Conservation (phyloP, 1,284 basidiomycete species). For the Cryptococcus wingfieldii region DNA sequence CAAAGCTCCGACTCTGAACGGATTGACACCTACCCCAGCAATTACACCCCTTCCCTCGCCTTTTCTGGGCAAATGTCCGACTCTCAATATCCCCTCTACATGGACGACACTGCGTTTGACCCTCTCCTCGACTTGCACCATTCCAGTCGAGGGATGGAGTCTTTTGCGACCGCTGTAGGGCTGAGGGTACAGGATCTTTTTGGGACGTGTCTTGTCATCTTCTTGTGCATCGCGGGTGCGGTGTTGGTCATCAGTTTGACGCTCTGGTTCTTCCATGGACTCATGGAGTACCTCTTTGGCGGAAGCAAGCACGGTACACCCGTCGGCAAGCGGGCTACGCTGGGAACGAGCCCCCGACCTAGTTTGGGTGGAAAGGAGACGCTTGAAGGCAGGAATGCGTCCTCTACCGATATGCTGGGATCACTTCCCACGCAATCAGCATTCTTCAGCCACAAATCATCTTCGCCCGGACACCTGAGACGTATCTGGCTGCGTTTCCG, state of each 20-base stretch:
- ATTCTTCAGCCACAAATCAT: constrained; percentile 11
- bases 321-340: constrained; percentile 11
- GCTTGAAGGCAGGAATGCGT: constrained; percentile 5
- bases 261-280: constrained; percentile 65
- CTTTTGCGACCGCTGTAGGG: constrained; percentile 74
- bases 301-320: constrained; percentile 5
- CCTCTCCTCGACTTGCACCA: constrained; percentile 40
- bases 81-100: constrained; percentile 66
- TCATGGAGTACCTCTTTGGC: constrained; percentile 27
- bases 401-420: constrained; percentile 12
- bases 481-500: constrained; percentile 46
- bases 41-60: constrained; percentile 56
- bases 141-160: constrained; percentile 59
- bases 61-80: constrained; percentile 71
- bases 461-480: constrained; percentile 18
- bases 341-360: constrained; percentile 15
- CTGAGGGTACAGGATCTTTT: constrained; percentile 78
- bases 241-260: constrained; percentile 65
- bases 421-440: constrained; percentile 15
- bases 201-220: constrained; percentile 73
- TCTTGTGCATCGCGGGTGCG: constrained; percentile 71
- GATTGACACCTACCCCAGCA: constrained; percentile 62
- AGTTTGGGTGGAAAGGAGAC: constrained; percentile 29
- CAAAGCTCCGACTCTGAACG: constrained; percentile 54
- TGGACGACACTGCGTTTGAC: constrained; percentile 60